Percentiles rank a stretch among this genome's conserved stretches.
These are phyloP conservation scores for Xylaria acuta DNA, from an alignment of 495 filamentous ascomycete genomes.

Conservation along the genomic window DNA sequence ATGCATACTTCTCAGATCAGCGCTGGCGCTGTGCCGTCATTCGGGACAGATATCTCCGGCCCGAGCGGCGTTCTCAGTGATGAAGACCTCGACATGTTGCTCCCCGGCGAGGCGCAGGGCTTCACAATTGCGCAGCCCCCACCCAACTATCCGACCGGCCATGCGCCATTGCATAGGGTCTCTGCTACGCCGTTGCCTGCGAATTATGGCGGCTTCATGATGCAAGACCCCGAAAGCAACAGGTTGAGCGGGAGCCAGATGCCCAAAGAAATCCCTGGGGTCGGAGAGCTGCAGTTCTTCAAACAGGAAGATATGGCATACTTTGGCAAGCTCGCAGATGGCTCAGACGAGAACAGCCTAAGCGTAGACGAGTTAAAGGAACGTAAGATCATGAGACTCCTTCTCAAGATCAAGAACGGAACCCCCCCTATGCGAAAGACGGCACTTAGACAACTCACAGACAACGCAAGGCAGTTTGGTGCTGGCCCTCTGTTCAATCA, in stretches of 20 bases:
- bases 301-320: constrained; percentile 99
- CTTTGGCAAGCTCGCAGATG: constrained; percentile 96
- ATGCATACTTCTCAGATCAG: constrained; percentile 76
- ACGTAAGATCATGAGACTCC: constrained; percentile 95
- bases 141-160: constrained; percentile 87
- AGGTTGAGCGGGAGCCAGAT: constrained; percentile 85
- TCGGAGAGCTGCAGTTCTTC: constrained; percentile 98
- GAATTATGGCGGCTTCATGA: constrained; percentile 83
- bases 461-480: constrained; percentile 96
- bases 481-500: constrained; percentile 96
- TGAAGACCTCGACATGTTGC: constrained; percentile 90
- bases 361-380: constrained; percentile 96
- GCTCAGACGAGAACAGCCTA: constrained; percentile 89
- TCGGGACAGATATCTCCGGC: constrained; percentile 81
- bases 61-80: constrained; percentile 84
- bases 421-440: constrained; percentile 99
- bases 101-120: constrained; percentile 78
- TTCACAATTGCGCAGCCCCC: constrained; percentile 94
- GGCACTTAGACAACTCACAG: constrained; percentile 95
- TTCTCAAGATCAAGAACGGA: constrained; percentile 99
- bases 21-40: constrained; percentile 61
- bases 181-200: constrained; percentile 75
- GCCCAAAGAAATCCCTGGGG: constrained; percentile 95
- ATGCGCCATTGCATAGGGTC: constrained; percentile 76
- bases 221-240: constrained; percentile 90